Conservation (phyloP, 495 filamentous ascomycete genomes). For the Chaetomium tenue region DNA sequence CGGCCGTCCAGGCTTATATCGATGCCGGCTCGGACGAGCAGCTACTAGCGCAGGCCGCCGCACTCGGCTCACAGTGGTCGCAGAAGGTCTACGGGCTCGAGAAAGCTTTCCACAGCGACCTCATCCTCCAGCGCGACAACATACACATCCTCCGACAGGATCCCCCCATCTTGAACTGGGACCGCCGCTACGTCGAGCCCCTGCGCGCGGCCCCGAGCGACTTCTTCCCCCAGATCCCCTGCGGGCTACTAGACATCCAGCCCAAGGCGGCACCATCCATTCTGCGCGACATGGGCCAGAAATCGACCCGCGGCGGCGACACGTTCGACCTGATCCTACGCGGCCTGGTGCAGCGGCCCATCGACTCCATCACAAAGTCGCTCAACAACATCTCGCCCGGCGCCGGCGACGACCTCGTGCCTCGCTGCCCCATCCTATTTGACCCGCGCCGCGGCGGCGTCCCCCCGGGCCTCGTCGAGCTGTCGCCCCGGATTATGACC, state of each 20-base stretch:
- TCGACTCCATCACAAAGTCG: constrained; percentile 24
- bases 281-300: constrained; percentile 38
- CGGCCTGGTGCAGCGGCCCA: constrained; percentile 23
- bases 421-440: constrained; percentile 39
- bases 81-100: constrained; percentile 15
- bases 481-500: constrained; percentile 45
- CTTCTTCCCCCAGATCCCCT: constrained; percentile 51
- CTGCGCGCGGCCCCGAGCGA: constrained; percentile 52
- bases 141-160: constrained; percentile 41
- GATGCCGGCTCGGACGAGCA: constrained; percentile 1
- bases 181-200: constrained; percentile 57
- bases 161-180: constrained; percentile 58
- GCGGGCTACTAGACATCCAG: constrained; percentile 48
- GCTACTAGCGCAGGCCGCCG: not conserved
- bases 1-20: constrained; percentile 12
- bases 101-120: constrained; percentile 25
- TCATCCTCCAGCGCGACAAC: constrained; percentile 47
- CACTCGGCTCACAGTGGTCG: constrained; percentile 11
- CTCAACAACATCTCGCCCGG: constrained; percentile 41
- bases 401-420: constrained; percentile 43
- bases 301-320: constrained; percentile 37
- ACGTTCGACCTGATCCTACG: constrained; percentile 40
- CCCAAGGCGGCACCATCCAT: constrained; percentile 40
- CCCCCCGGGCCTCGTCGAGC: constrained; percentile 31
- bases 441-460: constrained; percentile 46